phyloP scores from a whole-genome alignment of 306 rosid genomes.

The Ammopiptanthus mongolicus region DNA sequence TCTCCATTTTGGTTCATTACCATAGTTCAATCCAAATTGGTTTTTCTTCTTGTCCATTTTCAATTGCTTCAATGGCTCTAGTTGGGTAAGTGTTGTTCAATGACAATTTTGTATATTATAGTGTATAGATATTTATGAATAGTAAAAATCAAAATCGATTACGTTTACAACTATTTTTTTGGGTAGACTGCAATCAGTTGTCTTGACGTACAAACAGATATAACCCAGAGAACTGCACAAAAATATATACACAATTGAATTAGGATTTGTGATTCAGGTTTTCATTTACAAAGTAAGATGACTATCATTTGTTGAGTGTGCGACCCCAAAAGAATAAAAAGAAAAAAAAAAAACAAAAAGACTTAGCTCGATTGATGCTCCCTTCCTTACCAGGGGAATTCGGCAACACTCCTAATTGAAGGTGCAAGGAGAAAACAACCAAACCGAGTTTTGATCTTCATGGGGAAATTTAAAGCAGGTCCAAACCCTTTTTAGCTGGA shows the following conservation, averaged over 20 bases:
- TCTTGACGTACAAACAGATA: not conserved
- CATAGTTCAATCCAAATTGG: not conserved
- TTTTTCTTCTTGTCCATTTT: not conserved
- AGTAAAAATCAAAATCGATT: not conserved
- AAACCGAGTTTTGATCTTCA: not conserved
- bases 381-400: not conserved
- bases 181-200: not conserved
- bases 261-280: constrained; percentile 2
- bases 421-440: not conserved
- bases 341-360: not conserved
- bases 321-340: not conserved
- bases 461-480: not conserved
- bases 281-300: constrained; percentile 28
- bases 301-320: not conserved
- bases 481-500: not conserved
- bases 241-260: constrained; percentile 33
- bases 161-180: not conserved
- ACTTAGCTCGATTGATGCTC: constrained; percentile 1
- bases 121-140: not conserved
- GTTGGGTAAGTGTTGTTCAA: not conserved
- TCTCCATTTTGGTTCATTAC: not conserved
- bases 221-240: not conserved
- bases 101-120: not conserved
- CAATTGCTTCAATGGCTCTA: not conserved
- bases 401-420: not conserved